Conservation (phyloP, 192 early-diverging fungal genomes). For the Chytriomyces confervae region DNA sequence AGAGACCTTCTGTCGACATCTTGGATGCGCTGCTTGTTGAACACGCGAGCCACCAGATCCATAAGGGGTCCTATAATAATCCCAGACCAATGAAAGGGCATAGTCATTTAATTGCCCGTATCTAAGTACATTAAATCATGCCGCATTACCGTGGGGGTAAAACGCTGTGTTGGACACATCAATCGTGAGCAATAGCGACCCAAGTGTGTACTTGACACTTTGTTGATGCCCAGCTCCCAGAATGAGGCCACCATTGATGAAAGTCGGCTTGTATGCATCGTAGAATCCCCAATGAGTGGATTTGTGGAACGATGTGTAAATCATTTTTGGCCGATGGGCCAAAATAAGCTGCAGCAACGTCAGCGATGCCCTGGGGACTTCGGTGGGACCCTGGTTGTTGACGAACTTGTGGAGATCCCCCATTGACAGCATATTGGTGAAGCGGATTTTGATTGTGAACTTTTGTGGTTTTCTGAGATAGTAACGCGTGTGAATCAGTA, state of each 20-base stretch:
- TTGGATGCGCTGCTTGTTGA: conserved; percentile 14
- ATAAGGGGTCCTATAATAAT: conserved; percentile 1
- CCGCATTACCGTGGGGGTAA: conserved; percentile 21
- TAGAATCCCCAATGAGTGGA: conserved; percentile 34
- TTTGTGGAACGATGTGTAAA: conserved; percentile 30
- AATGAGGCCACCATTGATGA: conserved; percentile 20
- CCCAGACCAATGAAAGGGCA: not conserved
- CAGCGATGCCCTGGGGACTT: conserved; percentile 20
- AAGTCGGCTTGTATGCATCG: conserved; percentile 21
- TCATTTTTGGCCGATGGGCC: conserved; percentile 20
- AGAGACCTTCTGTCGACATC: not conserved
- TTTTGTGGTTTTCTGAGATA: conserved; percentile 7
- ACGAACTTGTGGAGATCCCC: conserved; percentile 12
- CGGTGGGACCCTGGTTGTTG: conserved; percentile 16
- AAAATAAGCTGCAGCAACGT: conserved; percentile 25
- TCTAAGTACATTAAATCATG: not conserved
- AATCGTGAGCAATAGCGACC: conserved; percentile 13
- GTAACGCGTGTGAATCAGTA: too few relatives aligned
- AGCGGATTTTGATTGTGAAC: conserved; percentile 20
- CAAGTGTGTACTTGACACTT: conserved; percentile 16
- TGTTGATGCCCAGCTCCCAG: conserved; percentile 16
- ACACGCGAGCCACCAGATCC: not conserved
- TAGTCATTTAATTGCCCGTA: not conserved
- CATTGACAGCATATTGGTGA: conserved; percentile 22
- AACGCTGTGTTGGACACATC: conserved; percentile 22